Conservation (phyloP, 768 basidiomycete species). For the Pholiota conissans region DNA sequence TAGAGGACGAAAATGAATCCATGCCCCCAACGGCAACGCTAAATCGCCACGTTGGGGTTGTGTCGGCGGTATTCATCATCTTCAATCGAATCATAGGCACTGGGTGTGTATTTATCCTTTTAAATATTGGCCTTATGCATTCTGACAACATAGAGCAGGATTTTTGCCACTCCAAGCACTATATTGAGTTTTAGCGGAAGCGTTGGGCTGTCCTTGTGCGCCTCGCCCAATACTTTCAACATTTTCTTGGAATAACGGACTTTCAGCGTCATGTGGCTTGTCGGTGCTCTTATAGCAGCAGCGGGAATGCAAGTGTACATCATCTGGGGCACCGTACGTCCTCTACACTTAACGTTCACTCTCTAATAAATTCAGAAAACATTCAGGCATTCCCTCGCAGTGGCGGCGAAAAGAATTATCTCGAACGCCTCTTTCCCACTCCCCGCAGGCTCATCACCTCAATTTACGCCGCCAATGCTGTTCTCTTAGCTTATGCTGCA, state of each 20-base stretch:
- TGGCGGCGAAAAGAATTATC: constrained; percentile 70
- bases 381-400: constrained; percentile 58
- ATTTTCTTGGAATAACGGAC: background rate
- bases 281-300: constrained; percentile 37
- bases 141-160: constrained; percentile 17
- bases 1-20: background rate
- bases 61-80: constrained; percentile 41
- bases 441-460: constrained; percentile 57
- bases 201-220: constrained; percentile 37
- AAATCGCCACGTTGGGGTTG: constrained; percentile 18
- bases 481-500: constrained; percentile 36
- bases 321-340: constrained; percentile 37
- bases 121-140: background rate
- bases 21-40: background rate
- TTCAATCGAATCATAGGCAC: constrained; percentile 47
- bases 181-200: constrained; percentile 38
- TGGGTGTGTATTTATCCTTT: constrained; percentile 29
- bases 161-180: constrained; percentile 40
- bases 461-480: constrained; percentile 52
- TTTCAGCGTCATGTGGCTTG: constrained; percentile 36
- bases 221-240: background rate
- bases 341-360: background rate
- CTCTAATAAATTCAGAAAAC: background rate
- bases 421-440: constrained; percentile 56
- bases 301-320: constrained; percentile 42